Percentiles rank a stretch among this genome's conserved stretches.
These are phyloP conservation scores for Neurospora sp. DNA, from an alignment of 495 filamentous ascomycete species.

Conservation along the genomic window DNA sequence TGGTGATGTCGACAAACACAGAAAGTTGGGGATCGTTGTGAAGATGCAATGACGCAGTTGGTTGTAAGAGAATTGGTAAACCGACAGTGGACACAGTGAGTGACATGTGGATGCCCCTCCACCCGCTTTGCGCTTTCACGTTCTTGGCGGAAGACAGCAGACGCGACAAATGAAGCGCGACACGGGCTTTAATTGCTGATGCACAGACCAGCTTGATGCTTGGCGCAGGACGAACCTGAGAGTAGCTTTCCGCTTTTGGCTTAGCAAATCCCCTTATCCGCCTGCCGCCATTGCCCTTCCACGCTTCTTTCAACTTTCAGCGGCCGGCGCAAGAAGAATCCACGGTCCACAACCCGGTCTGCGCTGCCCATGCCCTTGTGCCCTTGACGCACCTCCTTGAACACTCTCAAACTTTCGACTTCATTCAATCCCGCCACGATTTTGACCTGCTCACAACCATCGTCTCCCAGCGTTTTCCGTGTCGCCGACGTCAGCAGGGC, in stretches of 20 bases:
- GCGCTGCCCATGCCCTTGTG: not conserved
- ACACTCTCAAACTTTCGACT: conserved; percentile 19
- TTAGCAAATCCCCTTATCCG: conserved; percentile 13
- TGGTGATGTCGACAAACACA: not conserved
- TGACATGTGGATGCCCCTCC: not conserved
- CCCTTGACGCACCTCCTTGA: conserved; percentile 12
- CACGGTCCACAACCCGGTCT: not conserved
- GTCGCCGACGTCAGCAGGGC: conserved; percentile 1
- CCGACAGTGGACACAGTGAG: not conserved
- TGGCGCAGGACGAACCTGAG: conserved; percentile 7
- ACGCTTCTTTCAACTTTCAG: not conserved
- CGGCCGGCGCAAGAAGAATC: not conserved
- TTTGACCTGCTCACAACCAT: conserved; percentile 5
- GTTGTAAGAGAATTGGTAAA: not conserved
- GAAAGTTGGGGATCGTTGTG: not conserved
- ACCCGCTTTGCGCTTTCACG: not conserved
- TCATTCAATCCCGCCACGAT: conserved; percentile 6
- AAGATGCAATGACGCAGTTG: not conserved
- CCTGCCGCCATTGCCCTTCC: not conserved
- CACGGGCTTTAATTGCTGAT: not conserved
- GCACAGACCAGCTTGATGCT: conserved; percentile 12
- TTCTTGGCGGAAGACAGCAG: not conserved
- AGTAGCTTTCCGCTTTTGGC: conserved; percentile 13
- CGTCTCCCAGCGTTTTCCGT: not conserved
- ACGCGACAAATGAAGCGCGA: conserved; percentile 3